Base-by-base conservation (phyloP, 371 early-diverging fungal species). In the Mucor mucedo region DNA sequence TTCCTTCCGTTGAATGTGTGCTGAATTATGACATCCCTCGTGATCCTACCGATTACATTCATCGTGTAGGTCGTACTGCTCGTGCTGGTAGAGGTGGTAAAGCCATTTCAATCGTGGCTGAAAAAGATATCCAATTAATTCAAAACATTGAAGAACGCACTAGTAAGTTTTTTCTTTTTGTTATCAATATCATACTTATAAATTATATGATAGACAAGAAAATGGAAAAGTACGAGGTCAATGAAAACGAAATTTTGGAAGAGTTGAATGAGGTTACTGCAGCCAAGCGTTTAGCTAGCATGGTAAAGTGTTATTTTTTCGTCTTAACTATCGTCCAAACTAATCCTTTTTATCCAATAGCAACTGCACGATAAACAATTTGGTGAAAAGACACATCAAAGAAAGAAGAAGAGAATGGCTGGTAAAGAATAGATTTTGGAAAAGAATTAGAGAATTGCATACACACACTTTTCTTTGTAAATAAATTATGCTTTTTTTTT, bases 21-120 rank as follows among this genome's bases (percentile, higher is more conserved):
- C 76, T 99, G 58, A 99, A 99, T 68, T 98, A 93, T 76, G 98
- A 99, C 73, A 83, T 99, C 9, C 99, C 99, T n/a, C 89, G 93
- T n/a, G 94, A 95, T 72, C 91, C 98, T 7, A 92, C 95, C 45
- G 98, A 97, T 65, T 99, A 99, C 72, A 92, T 99, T 57, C 99
- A 99, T 78, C 88, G 99, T 59, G 97, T 98, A 5, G 99, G 99
- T 66, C 93, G 99, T 82, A 99, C 99, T 10, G 99, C 99, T 33
- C 91, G 99, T 76, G 96, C 98, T 4, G 98, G 91, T 29, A 78
- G 95, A 52, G 92, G 91, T 27, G 99, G 99, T 75, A 78, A 90
- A 48, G 90, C 99, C 2, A 63, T 99, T 39, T 92, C 98, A 0
- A 85, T 99, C 54, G 92, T 98, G 32, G 87, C 96, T 3, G 97